These are phyloP conservation scores for Irineochytrium annulatum DNA, from an alignment of 192 early-diverging fungal genomes.

Conservation along the genomic window DNA sequence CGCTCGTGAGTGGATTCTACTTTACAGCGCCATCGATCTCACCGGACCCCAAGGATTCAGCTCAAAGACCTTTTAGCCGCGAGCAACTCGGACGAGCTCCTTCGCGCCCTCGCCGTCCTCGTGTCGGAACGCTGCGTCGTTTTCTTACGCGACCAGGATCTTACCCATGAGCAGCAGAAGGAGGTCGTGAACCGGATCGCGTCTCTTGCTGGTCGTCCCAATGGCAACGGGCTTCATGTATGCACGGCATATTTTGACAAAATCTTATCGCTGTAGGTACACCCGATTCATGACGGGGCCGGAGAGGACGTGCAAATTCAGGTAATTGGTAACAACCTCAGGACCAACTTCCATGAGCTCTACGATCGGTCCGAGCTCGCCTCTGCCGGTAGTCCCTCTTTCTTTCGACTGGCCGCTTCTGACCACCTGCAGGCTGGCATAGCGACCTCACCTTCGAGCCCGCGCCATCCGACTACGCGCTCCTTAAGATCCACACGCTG, in stretches of 20 bases:
- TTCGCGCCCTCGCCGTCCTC: conserved; percentile 58
- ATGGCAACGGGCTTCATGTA: conserved; percentile 24
- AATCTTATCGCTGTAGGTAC: conserved; percentile 10
- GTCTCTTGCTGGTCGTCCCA: conserved; percentile 8
- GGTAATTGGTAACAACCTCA: neutral
- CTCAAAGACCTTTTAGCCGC: conserved; percentile 26
- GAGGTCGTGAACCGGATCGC: conserved; percentile 31
- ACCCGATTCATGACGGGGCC: neutral
- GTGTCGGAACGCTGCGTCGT: conserved; percentile 66
- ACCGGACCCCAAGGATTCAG: conserved; percentile 32
- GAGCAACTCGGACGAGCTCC: conserved; percentile 52
- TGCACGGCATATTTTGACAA: too few relatives aligned
- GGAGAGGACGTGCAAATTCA: neutral
- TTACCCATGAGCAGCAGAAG: conserved; percentile 52
- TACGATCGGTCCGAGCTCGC: neutral
- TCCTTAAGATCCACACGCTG: conserved; percentile 11
- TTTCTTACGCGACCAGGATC: conserved; percentile 65
- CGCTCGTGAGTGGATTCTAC: too few relatives aligned
- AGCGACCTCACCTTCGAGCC: conserved; percentile 21
- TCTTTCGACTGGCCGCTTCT: too few relatives aligned
- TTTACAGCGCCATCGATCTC: too few relatives aligned
- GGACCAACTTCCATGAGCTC: neutral
- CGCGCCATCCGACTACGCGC: conserved; percentile 17
- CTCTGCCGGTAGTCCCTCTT: too few relatives aligned
- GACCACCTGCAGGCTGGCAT: conserved; percentile 13